These are phyloP conservation scores for Moesziomyces parantarcticus DNA, from an alignment of 1,284 basidiomycete genomes.

Conservation along the genomic window DNA sequence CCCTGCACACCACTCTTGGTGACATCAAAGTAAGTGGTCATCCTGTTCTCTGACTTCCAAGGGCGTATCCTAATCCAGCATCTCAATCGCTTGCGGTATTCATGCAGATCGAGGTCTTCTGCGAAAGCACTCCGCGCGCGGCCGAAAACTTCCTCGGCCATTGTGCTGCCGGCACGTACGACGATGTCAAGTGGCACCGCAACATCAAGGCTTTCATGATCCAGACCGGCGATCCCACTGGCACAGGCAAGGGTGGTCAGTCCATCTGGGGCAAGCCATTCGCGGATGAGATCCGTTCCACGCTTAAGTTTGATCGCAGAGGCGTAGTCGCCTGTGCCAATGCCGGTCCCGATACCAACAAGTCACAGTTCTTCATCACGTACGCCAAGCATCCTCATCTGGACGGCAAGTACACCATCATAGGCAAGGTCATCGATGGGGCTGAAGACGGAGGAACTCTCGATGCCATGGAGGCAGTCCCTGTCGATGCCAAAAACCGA, in stretches of 20 bases:
- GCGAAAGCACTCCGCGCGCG: constrained; percentile 91
- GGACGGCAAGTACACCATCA: constrained; percentile 64
- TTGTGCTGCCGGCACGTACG: constrained; percentile 88
- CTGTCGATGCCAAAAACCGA: constrained; percentile 88
- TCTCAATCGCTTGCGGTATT: background rate
- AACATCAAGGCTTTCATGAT: constrained; percentile 79
- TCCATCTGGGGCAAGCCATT: constrained; percentile 96
- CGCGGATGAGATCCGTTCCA: constrained; percentile 83
- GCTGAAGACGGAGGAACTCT: constrained; percentile 59
- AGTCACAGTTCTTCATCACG: constrained; percentile 64
- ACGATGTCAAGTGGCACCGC: constrained; percentile 85
- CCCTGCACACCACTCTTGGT: constrained; percentile 90
- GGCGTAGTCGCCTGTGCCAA: constrained; percentile 67
- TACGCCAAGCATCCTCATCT: constrained; percentile 62
- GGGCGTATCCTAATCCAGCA: background rate
- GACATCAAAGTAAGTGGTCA: constrained; percentile 84
- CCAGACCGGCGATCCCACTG: constrained; percentile 95
- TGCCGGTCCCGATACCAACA: constrained; percentile 63
- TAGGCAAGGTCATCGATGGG: constrained; percentile 64
- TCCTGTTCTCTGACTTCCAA: background rate
- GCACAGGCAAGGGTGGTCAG: constrained; percentile 91
- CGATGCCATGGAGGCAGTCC: constrained; percentile 76
- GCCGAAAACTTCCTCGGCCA: constrained; percentile 98
- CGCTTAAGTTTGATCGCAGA: constrained; percentile 56
- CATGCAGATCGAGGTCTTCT: constrained; percentile 90